phyloP scores from a whole-genome alignment of 2,329 filamentous ascomycete species.

The Blumeria hordei region DNA sequence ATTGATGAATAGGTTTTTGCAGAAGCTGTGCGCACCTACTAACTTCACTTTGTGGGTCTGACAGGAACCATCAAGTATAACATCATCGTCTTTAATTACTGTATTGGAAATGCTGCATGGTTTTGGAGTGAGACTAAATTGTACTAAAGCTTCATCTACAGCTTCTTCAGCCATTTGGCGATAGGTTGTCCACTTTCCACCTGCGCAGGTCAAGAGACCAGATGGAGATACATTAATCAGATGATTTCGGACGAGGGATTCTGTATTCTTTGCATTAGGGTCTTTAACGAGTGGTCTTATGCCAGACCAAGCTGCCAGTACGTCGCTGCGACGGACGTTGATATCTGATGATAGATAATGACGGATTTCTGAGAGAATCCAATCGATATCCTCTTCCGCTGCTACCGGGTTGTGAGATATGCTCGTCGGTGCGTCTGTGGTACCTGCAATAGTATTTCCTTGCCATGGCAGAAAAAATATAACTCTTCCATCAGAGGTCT shows the following conservation, averaged over 20 bases:
- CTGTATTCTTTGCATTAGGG: constrained; percentile 63
- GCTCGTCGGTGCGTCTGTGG: constrained; percentile 53
- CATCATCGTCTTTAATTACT: constrained; percentile 44
- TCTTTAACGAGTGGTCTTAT: constrained; percentile 72
- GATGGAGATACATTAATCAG: constrained; percentile 57
- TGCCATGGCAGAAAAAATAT: constrained; percentile 92
- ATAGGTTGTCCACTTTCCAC: constrained; percentile 85
- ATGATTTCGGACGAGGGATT: constrained; percentile 73
- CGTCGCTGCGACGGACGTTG: constrained; percentile 61
- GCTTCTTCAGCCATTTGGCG: constrained; percentile 82
- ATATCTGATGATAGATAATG: constrained; percentile 67
- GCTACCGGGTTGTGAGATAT: constrained; percentile 54
- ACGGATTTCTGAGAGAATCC: constrained; percentile 66
- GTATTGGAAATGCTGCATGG: constrained; percentile 44
- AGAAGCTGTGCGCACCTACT: constrained; percentile 67
- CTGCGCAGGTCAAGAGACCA: constrained; percentile 62
- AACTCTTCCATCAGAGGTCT: constrained; percentile 67
- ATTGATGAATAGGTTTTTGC: constrained; percentile 82
- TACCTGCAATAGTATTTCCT: constrained; percentile 76
- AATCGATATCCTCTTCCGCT: constrained; percentile 63
- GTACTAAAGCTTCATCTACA: constrained; percentile 53
- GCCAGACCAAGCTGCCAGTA: constrained; percentile 76
- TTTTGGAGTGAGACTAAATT: constrained; percentile 36
- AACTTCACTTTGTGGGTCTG: constrained; percentile 66
- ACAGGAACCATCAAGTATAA: constrained; percentile 46